Evolutionary conservation across 2,329 filamentous ascomycete genomes (phyloP), one percentile per base, ranked within the genome.

Genomic region (Beauveria caledonica): DNA sequence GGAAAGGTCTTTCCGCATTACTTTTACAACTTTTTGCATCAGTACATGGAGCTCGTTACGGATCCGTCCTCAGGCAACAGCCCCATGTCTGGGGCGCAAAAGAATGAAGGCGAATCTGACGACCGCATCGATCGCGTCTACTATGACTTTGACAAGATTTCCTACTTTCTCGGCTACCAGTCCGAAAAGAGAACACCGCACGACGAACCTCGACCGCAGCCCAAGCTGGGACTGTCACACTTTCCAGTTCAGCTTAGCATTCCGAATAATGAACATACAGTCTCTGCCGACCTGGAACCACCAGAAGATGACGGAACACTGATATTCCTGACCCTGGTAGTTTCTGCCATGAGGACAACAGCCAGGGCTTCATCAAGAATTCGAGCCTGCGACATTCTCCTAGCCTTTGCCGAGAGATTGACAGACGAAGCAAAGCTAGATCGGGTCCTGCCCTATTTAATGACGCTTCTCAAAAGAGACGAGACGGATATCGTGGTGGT

Each of bases 371-470:
- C 90, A n/a, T 90, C 93, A 27, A 88, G 91, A 66, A 80, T 97
- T 46, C 86, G 91, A 66, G 94, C 91, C 1, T 96, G 94, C 69
- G 94, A 99, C 71, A 81, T 99, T 45, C 80, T 99, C 52, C 77
- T 99, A 54, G 93, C 93, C 2, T 97, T 99, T 71, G 86, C 92
- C 0, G 92, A 97, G 74, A 83, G 89, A 62, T 75, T 97, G 25
- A 96, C 93, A 0, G 95, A 99, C 70, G 94, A 99, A 74, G 92
- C 92, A 3, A 97, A 97, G 72, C 78, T 99, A 53, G 95, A 99
- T 72, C 86, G 94, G 54, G 89, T 97, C 25, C 77, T 99, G 54
- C 94, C 94, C 1, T 97, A 97, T 70, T 77, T 97, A 40, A 89
- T 96, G 75, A 84, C 86, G 5, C 74, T 97, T 29, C 78, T 99